These are phyloP conservation scores for Forsythia suspensa DNA, from an alignment of 257 asterid species.

Conservation along the genomic window DNA sequence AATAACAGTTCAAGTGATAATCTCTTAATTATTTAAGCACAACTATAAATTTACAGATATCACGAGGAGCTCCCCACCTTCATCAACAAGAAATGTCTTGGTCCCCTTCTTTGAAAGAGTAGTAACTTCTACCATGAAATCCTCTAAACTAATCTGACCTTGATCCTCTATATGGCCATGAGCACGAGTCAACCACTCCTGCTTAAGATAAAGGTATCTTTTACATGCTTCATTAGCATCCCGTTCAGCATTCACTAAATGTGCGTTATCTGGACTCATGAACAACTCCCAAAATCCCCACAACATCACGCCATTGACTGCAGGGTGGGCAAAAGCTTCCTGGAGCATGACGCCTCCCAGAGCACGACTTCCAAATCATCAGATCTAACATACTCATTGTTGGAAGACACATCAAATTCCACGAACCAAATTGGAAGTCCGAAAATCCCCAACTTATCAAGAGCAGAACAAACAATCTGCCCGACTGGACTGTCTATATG, in stretches of 20 bases:
- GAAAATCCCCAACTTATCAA: conserved; percentile 63
- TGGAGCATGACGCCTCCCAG: conserved; percentile 82
- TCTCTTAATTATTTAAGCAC: not conserved
- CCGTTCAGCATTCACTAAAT: conserved; percentile 80
- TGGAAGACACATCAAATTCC: conserved; percentile 73
- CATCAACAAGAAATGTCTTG: conserved; percentile 62
- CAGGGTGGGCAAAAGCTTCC: conserved; percentile 90
- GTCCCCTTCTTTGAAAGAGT: conserved; percentile 33
- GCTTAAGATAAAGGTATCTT: conserved; percentile 59
- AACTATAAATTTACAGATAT: conserved; percentile 43
- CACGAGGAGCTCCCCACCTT: conserved; percentile 56
- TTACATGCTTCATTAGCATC: conserved; percentile 74
- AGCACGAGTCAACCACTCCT: conserved; percentile 69
- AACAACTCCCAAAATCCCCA: conserved; percentile 98
- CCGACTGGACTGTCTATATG: conserved; percentile 82
- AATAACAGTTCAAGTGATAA: not conserved
- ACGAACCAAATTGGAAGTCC: conserved; percentile 95
- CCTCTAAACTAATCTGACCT: conserved; percentile 67
- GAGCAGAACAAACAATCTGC: conserved; percentile 68
- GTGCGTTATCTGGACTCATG: conserved; percentile 70
- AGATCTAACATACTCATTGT: conserved; percentile 68
- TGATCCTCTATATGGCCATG: conserved; percentile 56
- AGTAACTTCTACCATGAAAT: conserved; percentile 63
- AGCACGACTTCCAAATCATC: conserved; percentile 89
- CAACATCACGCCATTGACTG: conserved; percentile 79